Base-by-base conservation (phyloP, 495 filamentous ascomycete genomes). In the Lophium mytilinum region DNA sequence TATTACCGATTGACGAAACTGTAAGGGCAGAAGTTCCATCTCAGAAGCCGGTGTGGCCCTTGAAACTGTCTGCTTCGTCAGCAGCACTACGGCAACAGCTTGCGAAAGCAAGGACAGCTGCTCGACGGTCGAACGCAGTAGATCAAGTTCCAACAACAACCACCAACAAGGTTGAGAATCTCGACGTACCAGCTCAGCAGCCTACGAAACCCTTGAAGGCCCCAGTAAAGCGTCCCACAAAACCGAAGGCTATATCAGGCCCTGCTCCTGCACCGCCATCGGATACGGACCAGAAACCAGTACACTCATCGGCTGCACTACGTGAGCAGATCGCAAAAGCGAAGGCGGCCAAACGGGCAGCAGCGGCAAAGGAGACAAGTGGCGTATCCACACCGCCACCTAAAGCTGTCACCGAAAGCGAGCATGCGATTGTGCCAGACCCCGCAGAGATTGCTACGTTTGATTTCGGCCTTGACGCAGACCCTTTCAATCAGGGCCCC, bases 311-410 rank as follows among this genome's bases (percentile, higher is more conserved):
- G 2, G 78, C 80, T 37, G 85, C 90, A 1, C 69, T 98, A 43
- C 80, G 93, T 15, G 90, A 96, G 48, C 89, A 87, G 55, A 96
- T 98, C 65, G 90, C 91, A 42, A 93, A 89, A 68, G 93, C 93
- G 8, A 95, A 92, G 68, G 92, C 90, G 10, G 90, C 90, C 37
- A 81, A 82, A 48, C 82, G 85, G 49, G 47, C 43, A 19, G 49
- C 61, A 79, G 81, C 54, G 1, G 47, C 19, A 37, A 19, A 57
- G 11, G 55, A 41, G 12, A 37, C 53, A 24, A 52, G 14, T 1
- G 37, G 37, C 11, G 58, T 53, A 15, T 54, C 50, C 21, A 43
- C 58, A 34, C 40, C 53, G 17, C 52, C 55, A 52, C 45, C 55
- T 12, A 37, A 42, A 17, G 60, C 50, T 55, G 55, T 58, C 9